Evolutionary conservation across 352 stramenopile species (phyloP).

Genomic region (Phytopythium chamaehyphon): DNA sequence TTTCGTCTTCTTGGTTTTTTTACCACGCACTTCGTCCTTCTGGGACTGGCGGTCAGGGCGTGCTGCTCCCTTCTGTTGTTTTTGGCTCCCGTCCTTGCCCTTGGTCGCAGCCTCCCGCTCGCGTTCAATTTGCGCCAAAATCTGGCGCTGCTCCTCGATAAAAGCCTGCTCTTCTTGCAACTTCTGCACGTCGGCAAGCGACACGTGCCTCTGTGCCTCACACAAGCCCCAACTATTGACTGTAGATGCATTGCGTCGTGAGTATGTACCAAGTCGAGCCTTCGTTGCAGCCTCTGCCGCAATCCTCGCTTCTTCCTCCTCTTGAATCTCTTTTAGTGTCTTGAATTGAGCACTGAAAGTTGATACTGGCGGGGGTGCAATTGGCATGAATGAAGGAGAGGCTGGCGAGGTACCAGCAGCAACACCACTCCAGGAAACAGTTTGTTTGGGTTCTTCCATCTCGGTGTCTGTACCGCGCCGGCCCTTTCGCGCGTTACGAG

Average conservation of each 20-base stretch:
- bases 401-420: background rate
- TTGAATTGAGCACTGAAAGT: conserved; percentile 10
- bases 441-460: conserved; percentile 1
- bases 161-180: conserved; percentile 60
- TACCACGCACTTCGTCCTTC: conserved; percentile 8
- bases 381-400: background rate
- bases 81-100: background rate
- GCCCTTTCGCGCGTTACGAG: conserved; percentile 20
- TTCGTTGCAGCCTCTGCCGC: conserved; percentile 43
- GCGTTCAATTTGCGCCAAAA: conserved; percentile 54
- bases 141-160: conserved; percentile 60
- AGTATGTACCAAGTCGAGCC: conserved; percentile 26
- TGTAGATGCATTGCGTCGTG: conserved; percentile 32
- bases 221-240: conserved; percentile 72
- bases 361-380: background rate
- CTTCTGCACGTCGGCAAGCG: conserved; percentile 58
- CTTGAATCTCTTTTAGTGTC: conserved; percentile 63
- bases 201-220: conserved; percentile 37
- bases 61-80: background rate
- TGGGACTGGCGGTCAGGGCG: background rate
- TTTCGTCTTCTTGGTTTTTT: conserved; percentile 9
- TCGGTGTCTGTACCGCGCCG: conserved; percentile 5
- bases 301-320: conserved; percentile 45
- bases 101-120: background rate
- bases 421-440: conserved; percentile 1